phyloP scores from a whole-genome alignment of 2,329 filamentous ascomycete genomes.

The Penicillium griseofulvum region DNA sequence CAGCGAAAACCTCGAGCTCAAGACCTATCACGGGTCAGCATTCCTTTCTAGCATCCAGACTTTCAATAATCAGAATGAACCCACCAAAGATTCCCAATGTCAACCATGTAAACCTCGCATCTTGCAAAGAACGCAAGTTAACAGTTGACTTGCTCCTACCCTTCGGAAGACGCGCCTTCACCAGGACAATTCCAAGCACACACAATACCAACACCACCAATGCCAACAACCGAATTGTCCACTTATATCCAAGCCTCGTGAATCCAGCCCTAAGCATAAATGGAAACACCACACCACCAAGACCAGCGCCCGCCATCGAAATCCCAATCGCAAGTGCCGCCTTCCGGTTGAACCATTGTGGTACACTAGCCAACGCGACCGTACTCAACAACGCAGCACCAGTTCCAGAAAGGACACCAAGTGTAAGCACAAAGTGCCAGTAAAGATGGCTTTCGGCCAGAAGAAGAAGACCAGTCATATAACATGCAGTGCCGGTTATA shows the following conservation, averaged over 20 bases:
- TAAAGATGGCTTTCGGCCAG: constrained; percentile 49
- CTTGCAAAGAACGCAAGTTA: constrained; percentile 45
- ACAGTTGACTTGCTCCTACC: constrained; percentile 36
- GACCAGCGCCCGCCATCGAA: constrained; percentile 40
- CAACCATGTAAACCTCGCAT: constrained; percentile 45
- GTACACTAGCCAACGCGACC: constrained; percentile 38
- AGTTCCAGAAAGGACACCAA: constrained; percentile 39
- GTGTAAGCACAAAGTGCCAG: constrained; percentile 50
- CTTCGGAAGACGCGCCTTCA: constrained; percentile 38
- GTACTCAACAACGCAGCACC: constrained; percentile 40
- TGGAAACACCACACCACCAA: constrained; percentile 41
- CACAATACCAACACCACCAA: constrained; percentile 37
- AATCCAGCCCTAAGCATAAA: constrained; percentile 37
- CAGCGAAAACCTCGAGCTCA: constrained; percentile 33
- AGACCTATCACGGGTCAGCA: constrained; percentile 21
- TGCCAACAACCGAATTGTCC: constrained; percentile 40
- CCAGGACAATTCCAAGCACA: constrained; percentile 33
- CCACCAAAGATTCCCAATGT: constrained; percentile 47
- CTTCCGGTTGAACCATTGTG: constrained; percentile 43
- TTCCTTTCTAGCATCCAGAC: background rate
- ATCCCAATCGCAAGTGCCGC: constrained; percentile 42
- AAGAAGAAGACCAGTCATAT: constrained; percentile 45
- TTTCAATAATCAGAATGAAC: background rate
- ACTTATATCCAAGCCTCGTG: constrained; percentile 37
- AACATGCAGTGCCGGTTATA: constrained; percentile 39